Conservation (phyloP, 106 monocot species). For the Apostasia shenzhenica region DNA sequence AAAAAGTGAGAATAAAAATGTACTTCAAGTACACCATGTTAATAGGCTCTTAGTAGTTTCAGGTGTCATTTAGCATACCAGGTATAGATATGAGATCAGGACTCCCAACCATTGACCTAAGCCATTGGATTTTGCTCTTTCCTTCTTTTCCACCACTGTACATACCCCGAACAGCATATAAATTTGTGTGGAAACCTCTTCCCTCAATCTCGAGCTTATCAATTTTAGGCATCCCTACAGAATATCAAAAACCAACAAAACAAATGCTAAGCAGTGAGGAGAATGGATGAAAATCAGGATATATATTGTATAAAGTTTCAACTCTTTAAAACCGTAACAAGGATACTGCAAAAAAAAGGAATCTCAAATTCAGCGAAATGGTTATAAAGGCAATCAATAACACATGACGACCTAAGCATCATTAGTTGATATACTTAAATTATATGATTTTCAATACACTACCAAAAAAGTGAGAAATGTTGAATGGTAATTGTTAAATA, state of each 20-base stretch:
- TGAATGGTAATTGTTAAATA: too few species aligned
- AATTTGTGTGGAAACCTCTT: constrained; percentile 94
- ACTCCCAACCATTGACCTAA: constrained; percentile 92
- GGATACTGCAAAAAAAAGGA: background rate
- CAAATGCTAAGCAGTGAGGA: background rate
- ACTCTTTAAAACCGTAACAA: background rate
- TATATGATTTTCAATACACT: too few species aligned
- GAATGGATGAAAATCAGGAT: background rate
- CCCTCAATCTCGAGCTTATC: constrained; percentile 93
- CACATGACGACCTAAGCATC: too few species aligned
- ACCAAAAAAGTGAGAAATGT: too few species aligned
- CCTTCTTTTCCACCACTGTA: constrained; percentile 97
- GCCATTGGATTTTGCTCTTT: constrained; percentile 98
- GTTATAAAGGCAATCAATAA: too few species aligned
- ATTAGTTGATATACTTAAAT: too few species aligned
- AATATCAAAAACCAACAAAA: background rate
- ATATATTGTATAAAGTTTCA: background rate
- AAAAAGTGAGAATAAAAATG: too few species aligned
- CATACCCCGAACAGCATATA: constrained; percentile 84
- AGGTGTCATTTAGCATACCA: constrained; percentile 31
- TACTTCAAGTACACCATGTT: too few species aligned
- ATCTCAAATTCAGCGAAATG: background rate
- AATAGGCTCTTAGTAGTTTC: too few species aligned
- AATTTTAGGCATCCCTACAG: constrained; percentile 76
- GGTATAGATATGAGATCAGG: constrained; percentile 98